Evolutionary conservation across 495 filamentous ascomycete genomes (phyloP).

Genomic region (Bombardia bombarda): DNA sequence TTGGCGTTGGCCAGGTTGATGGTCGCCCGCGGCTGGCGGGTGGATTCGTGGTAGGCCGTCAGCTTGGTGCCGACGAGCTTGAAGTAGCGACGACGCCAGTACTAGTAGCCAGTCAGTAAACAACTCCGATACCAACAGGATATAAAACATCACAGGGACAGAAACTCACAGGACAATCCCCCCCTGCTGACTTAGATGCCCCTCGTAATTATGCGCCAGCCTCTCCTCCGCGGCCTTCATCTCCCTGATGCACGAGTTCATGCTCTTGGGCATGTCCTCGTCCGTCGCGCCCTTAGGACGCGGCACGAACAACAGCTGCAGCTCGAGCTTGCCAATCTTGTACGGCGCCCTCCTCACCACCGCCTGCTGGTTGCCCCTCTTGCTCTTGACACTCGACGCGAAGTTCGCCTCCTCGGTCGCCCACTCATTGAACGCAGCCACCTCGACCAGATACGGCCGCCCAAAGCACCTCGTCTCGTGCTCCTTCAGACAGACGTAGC

Average conservation of each 20-base stretch:
- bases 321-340: slow-evolving; percentile 84
- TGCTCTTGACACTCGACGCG: slow-evolving; percentile 78
- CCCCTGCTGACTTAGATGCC: slow-evolving; percentile 92
- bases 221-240: slow-evolving; percentile 78
- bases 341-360: slow-evolving; percentile 73
- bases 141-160: too few species aligned
- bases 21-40: slow-evolving; percentile 87
- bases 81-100: slow-evolving; percentile 96
- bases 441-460: slow-evolving; percentile 74
- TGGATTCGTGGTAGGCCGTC: slow-evolving; percentile 93
- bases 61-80: slow-evolving; percentile 85
- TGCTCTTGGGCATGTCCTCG: slow-evolving; percentile 97
- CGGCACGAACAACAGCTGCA: slow-evolving; percentile 90
- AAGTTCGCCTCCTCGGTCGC: slow-evolving; percentile 68
- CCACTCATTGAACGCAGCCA: slow-evolving; percentile 97
- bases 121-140: too few species aligned
- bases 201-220: slow-evolving; percentile 69
- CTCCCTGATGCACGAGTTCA: slow-evolving; percentile 89
- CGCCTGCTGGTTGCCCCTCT: slow-evolving; percentile 56
- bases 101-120: too few species aligned
- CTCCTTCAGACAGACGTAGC: slow-evolving; percentile 87
- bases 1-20: slow-evolving; percentile 93
- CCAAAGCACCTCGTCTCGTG: slow-evolving; percentile 83
- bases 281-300: slow-evolving; percentile 83
- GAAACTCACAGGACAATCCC: slow-evolving; percentile 90